Conservation (phyloP, 2,329 filamentous ascomycete genomes). For the Fusarium kyushuense region DNA sequence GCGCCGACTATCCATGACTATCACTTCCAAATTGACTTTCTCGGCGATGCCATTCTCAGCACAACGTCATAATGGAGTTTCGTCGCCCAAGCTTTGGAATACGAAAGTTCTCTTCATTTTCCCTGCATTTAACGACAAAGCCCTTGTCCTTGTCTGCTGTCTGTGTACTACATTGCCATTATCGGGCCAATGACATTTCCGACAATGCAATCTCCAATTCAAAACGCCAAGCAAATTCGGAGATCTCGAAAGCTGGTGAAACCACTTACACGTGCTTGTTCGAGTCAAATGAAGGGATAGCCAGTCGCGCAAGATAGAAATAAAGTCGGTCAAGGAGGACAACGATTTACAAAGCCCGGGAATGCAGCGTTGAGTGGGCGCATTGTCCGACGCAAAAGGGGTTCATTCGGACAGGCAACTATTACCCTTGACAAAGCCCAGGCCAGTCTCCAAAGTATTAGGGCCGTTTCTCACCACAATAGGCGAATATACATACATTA, state of each 20-base stretch:
- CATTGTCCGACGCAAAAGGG: slow-evolving; percentile 7
- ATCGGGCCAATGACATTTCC: slow-evolving; percentile 32
- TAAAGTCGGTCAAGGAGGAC: slow-evolving; percentile 6
- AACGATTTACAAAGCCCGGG: background rate
- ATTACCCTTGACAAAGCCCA: slow-evolving; percentile 13
- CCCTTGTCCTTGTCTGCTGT: slow-evolving; percentile 27
- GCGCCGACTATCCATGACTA: slow-evolving; percentile 3
- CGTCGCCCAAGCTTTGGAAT: slow-evolving; percentile 5
- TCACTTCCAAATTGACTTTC: slow-evolving; percentile 8
- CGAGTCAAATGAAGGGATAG: slow-evolving; percentile 7
- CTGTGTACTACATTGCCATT: slow-evolving; percentile 9
- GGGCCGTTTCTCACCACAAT: slow-evolving; percentile 25
- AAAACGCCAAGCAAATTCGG: slow-evolving; percentile 21
- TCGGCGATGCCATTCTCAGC: slow-evolving; percentile 1
- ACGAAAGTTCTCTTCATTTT: slow-evolving; percentile 3
- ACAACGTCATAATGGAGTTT: slow-evolving; percentile 15
- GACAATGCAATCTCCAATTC: slow-evolving; percentile 30
- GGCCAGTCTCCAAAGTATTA: slow-evolving; percentile 20
- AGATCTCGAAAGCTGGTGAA: slow-evolving; percentile 28
- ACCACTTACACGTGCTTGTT: slow-evolving; percentile 27
- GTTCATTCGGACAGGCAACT: slow-evolving; percentile 5
- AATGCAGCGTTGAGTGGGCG: background rate
- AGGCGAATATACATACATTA: slow-evolving; percentile 5
- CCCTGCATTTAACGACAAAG: slow-evolving; percentile 3
- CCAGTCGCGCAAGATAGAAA: background rate